Evolutionary conservation across 2,329 filamentous ascomycete genomes (phyloP).

Genomic region (Beauveria asiatica): DNA sequence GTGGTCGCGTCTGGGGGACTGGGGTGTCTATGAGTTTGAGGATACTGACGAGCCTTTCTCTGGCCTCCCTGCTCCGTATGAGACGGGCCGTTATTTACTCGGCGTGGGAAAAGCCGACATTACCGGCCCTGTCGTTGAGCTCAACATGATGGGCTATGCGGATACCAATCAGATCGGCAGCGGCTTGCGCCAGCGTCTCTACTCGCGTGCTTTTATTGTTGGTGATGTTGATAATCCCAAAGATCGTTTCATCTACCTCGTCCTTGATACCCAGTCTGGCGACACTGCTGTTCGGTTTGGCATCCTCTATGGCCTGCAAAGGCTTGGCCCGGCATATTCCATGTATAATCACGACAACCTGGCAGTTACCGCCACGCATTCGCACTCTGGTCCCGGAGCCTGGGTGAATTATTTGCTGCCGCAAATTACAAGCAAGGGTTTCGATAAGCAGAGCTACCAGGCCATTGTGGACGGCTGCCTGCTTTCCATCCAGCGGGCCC

Average conservation of each 20-base stretch:
- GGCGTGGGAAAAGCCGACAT: slow-evolving; percentile 48
- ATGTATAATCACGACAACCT: slow-evolving; percentile 67
- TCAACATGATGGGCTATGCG: slow-evolving; percentile 87
- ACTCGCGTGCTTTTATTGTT: slow-evolving; percentile 80
- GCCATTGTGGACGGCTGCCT: slow-evolving; percentile 81
- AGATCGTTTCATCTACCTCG: slow-evolving; percentile 75
- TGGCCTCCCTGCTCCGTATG: slow-evolving; percentile 2
- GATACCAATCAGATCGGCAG: slow-evolving; percentile 69
- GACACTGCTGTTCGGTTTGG: slow-evolving; percentile 82
- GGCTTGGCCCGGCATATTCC: slow-evolving; percentile 61
- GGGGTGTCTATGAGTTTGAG: slow-evolving; percentile 7
- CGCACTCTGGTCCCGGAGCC: slow-evolving; percentile 79
- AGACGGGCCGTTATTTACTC: slow-evolving; percentile 32
- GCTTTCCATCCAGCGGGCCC: slow-evolving; percentile 69
- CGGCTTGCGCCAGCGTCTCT: slow-evolving; percentile 75
- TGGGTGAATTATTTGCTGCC: slow-evolving; percentile 91
- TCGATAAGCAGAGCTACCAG: slow-evolving; percentile 74
- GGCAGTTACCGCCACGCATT: slow-evolving; percentile 86
- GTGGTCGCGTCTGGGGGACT: slow-evolving; percentile 8
- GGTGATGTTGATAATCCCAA: slow-evolving; percentile 55
- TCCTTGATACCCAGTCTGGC: slow-evolving; percentile 77
- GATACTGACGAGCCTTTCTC: neutral
- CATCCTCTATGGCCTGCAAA: slow-evolving; percentile 62
- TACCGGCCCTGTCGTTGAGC: slow-evolving; percentile 70
- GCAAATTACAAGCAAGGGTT: slow-evolving; percentile 79